Conservation (phyloP, 768 basidiomycete species). For the Lactarius hatsudake region DNA sequence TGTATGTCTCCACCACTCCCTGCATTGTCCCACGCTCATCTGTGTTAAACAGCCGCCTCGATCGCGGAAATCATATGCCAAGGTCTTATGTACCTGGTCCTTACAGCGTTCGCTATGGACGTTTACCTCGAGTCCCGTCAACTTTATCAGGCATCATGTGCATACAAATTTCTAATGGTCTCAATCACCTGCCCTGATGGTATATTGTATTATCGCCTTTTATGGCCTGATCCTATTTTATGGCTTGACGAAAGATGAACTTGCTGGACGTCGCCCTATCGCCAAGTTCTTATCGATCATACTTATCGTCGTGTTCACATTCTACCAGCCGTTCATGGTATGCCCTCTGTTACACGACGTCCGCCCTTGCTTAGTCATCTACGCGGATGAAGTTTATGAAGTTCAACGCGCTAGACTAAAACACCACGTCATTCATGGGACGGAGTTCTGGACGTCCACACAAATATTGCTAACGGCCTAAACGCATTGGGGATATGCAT, state of each 20-base stretch:
- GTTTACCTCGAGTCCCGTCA: slow-evolving; percentile 70
- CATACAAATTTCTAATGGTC: slow-evolving; percentile 13
- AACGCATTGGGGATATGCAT: slow-evolving; percentile 83
- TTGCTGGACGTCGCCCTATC: slow-evolving; percentile 71
- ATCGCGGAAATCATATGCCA: slow-evolving; percentile 80
- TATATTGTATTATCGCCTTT: slow-evolving; percentile 59
- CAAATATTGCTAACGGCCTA: slow-evolving; percentile 82
- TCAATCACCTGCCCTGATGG: background rate
- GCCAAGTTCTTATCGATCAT: slow-evolving; percentile 88
- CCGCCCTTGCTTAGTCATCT: background rate
- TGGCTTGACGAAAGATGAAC: slow-evolving; percentile 73
- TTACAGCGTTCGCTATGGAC: slow-evolving; percentile 53
- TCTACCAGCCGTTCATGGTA: slow-evolving; percentile 78
- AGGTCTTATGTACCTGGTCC: slow-evolving; percentile 69
- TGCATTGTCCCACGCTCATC: slow-evolving; percentile 3
- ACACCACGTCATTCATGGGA: slow-evolving; percentile 70
- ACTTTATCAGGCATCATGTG: slow-evolving; percentile 84
- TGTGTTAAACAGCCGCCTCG: no score
- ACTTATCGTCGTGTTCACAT: slow-evolving; percentile 82
- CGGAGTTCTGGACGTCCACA: slow-evolving; percentile 75
- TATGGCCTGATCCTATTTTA: slow-evolving; percentile 87
- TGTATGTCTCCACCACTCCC: background rate
- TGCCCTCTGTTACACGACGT: no score
- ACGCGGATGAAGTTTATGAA: slow-evolving; percentile 37
- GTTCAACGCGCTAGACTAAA: slow-evolving; percentile 54